Evolutionary conservation across 2,329 filamentous ascomycete genomes (phyloP).

Genomic region (Aspergillus pseudoterreus): DNA sequence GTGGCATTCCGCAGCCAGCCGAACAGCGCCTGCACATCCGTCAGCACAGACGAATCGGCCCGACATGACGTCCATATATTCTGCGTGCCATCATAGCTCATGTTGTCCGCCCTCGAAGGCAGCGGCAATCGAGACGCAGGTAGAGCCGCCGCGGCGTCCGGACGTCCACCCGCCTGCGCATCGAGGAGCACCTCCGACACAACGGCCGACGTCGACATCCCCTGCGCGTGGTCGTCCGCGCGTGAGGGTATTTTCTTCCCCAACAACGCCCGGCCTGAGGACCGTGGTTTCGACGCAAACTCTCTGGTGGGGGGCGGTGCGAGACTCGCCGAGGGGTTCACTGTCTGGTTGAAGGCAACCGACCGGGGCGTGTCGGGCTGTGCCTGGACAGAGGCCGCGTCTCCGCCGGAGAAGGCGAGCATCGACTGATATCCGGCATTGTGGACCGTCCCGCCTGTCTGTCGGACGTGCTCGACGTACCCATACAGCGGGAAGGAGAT

Average conservation of each 20-base stretch:
- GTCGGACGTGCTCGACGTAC: slow-evolving; percentile 33
- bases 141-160: neutral
- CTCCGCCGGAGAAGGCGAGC: slow-evolving; percentile 15
- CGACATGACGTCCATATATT: neutral
- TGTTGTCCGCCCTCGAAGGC: neutral
- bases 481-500: slow-evolving; percentile 35
- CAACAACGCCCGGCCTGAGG: slow-evolving; percentile 28
- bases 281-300: slow-evolving; percentile 23
- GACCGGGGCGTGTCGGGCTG: slow-evolving; percentile 14
- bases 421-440: slow-evolving; percentile 15
- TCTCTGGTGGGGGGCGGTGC: slow-evolving; percentile 22
- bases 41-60: slow-evolving; percentile 12
- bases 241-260: slow-evolving; percentile 14
- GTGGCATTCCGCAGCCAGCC: slow-evolving; percentile 30
- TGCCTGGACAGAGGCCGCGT: slow-evolving; percentile 11
- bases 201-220: slow-evolving; percentile 34
- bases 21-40: slow-evolving; percentile 33
- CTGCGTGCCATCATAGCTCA: neutral
- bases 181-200: slow-evolving; percentile 39
- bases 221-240: slow-evolving; percentile 10
- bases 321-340: neutral
- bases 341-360: slow-evolving; percentile 1
- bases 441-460: slow-evolving; percentile 14
- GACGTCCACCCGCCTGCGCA: slow-evolving; percentile 26
- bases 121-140: neutral